Conservation (phyloP, 371 early-diverging fungal genomes). For the Mucor indicus region DNA sequence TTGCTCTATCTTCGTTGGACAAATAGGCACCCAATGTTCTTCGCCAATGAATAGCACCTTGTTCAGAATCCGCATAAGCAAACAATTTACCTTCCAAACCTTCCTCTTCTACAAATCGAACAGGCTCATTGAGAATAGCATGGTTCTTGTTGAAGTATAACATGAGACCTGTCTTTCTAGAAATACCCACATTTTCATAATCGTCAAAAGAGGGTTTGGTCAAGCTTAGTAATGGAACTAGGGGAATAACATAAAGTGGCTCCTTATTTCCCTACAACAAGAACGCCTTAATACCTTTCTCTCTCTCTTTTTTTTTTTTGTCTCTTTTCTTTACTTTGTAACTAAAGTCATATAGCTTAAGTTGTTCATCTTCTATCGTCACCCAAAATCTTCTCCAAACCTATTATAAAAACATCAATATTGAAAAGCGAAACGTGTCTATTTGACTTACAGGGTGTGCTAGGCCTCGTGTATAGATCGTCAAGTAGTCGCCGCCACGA, state of each 20-base stretch:
- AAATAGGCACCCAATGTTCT: slow-evolving; percentile 11
- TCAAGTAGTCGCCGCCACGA: slow-evolving; percentile 17
- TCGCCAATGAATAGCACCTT: slow-evolving; percentile 15
- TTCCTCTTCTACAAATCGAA: slow-evolving; percentile 11
- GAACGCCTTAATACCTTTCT: background rate
- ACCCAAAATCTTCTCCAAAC: slow-evolving; percentile 26
- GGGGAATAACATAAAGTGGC: slow-evolving; percentile 7
- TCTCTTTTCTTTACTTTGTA: slow-evolving; percentile 15
- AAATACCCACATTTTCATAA: slow-evolving; percentile 22
- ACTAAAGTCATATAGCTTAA: slow-evolving; percentile 19
- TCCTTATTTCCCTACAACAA: slow-evolving; percentile 16
- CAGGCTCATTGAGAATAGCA: slow-evolving; percentile 9
- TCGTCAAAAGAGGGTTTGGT: slow-evolving; percentile 19
- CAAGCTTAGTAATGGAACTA: slow-evolving; percentile 8
- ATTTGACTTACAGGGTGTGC: slow-evolving; percentile 18
- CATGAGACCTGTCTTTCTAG: slow-evolving; percentile 18
- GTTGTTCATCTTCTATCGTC: slow-evolving; percentile 5
- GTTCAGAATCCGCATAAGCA: slow-evolving; percentile 17
- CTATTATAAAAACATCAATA: slow-evolving; percentile 6
- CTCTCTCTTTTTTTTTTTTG: background rate
- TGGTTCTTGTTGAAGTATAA: slow-evolving; percentile 12
- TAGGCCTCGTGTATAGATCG: slow-evolving; percentile 20
- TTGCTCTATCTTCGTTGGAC: background rate
- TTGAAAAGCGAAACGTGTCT: background rate
- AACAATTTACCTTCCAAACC: slow-evolving; percentile 16